Conservation (phyloP, 345 rosid species). For the Microthlaspi erraticum region DNA sequence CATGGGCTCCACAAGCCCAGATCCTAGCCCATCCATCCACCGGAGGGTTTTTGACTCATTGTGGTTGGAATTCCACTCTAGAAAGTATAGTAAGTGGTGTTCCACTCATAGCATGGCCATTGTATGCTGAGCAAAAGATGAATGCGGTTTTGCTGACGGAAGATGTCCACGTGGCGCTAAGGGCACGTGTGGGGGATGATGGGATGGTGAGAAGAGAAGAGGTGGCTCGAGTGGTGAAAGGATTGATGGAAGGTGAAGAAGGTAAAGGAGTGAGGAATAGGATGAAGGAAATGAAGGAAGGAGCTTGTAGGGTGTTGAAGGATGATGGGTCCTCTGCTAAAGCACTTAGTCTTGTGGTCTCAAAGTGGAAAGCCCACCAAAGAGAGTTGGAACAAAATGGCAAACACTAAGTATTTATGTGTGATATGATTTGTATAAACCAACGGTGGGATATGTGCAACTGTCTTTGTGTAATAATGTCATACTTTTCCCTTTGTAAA, state of each 20-base stretch:
- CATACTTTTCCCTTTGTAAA: not conserved
- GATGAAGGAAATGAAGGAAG: slow-evolving; percentile 67
- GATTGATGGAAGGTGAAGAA: slow-evolving; percentile 74
- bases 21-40: slow-evolving; percentile 76
- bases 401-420: slow-evolving; percentile 19
- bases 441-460: slow-evolving; percentile 7
- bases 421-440: not conserved
- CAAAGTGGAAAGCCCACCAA: slow-evolving; percentile 57
- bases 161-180: slow-evolving; percentile 57
- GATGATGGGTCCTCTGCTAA: slow-evolving; percentile 61
- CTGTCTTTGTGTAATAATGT: slow-evolving; percentile 20
- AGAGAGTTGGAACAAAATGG: slow-evolving; percentile 32
- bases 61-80: slow-evolving; percentile 89
- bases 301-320: slow-evolving; percentile 47
- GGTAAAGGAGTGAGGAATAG: slow-evolving; percentile 64
- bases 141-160: slow-evolving; percentile 64
- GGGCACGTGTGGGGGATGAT: slow-evolving; percentile 46
- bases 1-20: slow-evolving; percentile 91
- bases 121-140: slow-evolving; percentile 87
- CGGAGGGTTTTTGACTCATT: slow-evolving; percentile 82
- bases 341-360: slow-evolving; percentile 54
- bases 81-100: slow-evolving; percentile 80
- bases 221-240: slow-evolving; percentile 56
- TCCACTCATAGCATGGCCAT: slow-evolving; percentile 90
- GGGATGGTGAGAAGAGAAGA: slow-evolving; percentile 58